phyloP scores from a whole-genome alignment of 768 basidiomycete species.

The Gymnopilus dilepis region DNA sequence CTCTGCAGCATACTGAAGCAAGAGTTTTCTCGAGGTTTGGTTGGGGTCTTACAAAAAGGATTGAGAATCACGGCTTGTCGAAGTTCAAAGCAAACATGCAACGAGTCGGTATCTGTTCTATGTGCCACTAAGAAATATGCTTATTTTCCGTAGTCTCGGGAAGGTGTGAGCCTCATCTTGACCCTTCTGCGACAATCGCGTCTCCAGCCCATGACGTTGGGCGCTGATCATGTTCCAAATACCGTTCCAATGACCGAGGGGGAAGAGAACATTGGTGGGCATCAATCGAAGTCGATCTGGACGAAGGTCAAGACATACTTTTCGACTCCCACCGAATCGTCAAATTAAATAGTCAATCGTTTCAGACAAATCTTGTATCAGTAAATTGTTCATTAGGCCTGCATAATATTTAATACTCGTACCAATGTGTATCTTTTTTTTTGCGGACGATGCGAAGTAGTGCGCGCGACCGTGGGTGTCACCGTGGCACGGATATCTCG shows the following conservation, averaged over 20 bases:
- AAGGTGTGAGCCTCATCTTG: constrained; percentile 86
- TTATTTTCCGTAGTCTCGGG: constrained; percentile 65
- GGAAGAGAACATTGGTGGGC: constrained; percentile 20
- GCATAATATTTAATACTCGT: constrained; percentile 9
- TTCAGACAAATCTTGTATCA: constrained; percentile 4
- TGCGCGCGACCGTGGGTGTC: not conserved
- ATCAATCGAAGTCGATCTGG: constrained; percentile 36
- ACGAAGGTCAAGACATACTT: constrained; percentile 49
- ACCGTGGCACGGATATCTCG: constrained; percentile 10
- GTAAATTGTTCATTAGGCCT: not conserved
- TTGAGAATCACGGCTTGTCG: constrained; percentile 84
- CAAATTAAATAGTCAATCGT: constrained; percentile 8
- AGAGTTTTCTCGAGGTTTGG: constrained; percentile 88
- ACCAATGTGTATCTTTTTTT: constrained; percentile 9
- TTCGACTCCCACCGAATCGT: constrained; percentile 31
- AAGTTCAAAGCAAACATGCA: constrained; percentile 90
- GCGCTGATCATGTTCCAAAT: constrained; percentile 32
- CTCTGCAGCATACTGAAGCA: constrained; percentile 85
- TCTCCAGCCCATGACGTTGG: constrained; percentile 59
- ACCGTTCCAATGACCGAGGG: constrained; percentile 22
- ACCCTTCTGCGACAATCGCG: constrained; percentile 81
- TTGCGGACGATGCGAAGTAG: not conserved
- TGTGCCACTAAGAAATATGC: constrained; percentile 1
- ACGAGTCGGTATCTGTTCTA: constrained; percentile 52
- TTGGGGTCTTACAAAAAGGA: constrained; percentile 86